A percentile compares a stretch with the other conserved stretches of the same genome.
Conservation (phyloP, 768 basidiomycete genomes). For the Leccinum longicurvipes region DNA sequence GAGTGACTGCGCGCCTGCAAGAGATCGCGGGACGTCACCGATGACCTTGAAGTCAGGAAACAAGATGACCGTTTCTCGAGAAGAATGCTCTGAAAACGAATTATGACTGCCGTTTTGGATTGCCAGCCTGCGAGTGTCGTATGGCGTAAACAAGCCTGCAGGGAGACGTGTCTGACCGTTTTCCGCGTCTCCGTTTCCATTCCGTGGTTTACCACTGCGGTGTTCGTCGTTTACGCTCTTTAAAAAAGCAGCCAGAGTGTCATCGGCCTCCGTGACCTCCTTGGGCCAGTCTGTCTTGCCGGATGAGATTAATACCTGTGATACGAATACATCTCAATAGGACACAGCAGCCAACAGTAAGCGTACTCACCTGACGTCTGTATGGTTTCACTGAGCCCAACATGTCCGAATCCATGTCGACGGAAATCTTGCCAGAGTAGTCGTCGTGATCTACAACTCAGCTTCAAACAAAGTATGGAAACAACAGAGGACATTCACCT, state of each 20-base stretch:
- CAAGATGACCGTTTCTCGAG: conserved; percentile 76
- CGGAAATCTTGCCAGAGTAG: conserved; percentile 67
- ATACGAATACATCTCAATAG: not conserved
- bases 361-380: conserved; percentile 66
- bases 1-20: conserved; percentile 64
- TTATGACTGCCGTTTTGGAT: conserved; percentile 84
- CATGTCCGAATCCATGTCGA: conserved; percentile 80
- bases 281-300: conserved; percentile 86
- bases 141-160: conserved; percentile 56
- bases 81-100: conserved; percentile 56
- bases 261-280: conserved; percentile 69
- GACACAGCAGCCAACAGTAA: not conserved
- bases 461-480: conserved; percentile 27
- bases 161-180: conserved; percentile 11
- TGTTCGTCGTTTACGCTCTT: conserved; percentile 18
- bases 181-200: conserved; percentile 1
- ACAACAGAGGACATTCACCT: conserved; percentile 37
- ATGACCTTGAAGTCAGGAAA: conserved; percentile 92
- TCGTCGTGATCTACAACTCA: conserved; percentile 59
- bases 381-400: conserved; percentile 85
- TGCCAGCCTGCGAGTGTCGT: conserved; percentile 55
- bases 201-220: conserved; percentile 2
- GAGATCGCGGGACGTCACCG: conserved; percentile 61
- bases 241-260: conserved; percentile 67
- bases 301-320: conserved; percentile 82